A percentile compares a stretch with the other conserved stretches of the same genome.
These are phyloP conservation scores for Brassica incana DNA, from an alignment of 345 rosid genomes.

Conservation along the genomic window DNA sequence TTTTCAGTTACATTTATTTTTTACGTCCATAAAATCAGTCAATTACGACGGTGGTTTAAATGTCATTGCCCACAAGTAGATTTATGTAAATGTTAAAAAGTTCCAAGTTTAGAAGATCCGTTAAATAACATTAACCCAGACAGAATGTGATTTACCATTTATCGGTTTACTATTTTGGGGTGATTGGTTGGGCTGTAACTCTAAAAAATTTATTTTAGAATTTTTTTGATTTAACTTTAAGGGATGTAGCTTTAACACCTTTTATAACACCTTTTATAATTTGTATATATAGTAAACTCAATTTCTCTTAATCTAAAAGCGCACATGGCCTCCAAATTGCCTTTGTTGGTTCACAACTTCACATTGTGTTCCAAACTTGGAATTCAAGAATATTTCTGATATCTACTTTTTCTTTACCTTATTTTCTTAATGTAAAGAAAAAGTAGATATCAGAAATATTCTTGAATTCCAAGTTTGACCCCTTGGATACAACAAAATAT, in stretches of 20 bases:
- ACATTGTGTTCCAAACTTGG: neutral
- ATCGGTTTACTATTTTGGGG: neutral
- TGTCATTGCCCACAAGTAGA: constrained; percentile 39
- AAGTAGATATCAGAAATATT: neutral
- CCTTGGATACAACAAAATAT: neutral
- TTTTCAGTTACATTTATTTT: constrained; percentile 32
- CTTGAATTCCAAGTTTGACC: neutral
- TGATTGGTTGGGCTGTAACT: too few species aligned
- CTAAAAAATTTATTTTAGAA: too few species aligned
- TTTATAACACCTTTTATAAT: neutral
- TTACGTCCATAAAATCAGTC: constrained; percentile 10
- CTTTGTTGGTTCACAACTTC: neutral
- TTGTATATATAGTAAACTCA: neutral
- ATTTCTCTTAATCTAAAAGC: neutral
- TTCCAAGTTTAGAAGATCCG: constrained; percentile 33
- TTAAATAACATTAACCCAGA: constrained; percentile 15
- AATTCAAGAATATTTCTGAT: neutral
- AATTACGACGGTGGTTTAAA: constrained; percentile 34
- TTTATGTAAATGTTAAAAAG: constrained; percentile 36
- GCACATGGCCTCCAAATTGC: neutral
- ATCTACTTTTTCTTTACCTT: neutral
- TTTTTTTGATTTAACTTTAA: too few species aligned
- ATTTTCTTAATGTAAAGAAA: neutral
- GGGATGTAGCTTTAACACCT: neutral
- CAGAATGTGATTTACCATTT: constrained; percentile 8